phyloP scores from a whole-genome alignment of 129 eudicot genomes.

The Arctium minus region DNA sequence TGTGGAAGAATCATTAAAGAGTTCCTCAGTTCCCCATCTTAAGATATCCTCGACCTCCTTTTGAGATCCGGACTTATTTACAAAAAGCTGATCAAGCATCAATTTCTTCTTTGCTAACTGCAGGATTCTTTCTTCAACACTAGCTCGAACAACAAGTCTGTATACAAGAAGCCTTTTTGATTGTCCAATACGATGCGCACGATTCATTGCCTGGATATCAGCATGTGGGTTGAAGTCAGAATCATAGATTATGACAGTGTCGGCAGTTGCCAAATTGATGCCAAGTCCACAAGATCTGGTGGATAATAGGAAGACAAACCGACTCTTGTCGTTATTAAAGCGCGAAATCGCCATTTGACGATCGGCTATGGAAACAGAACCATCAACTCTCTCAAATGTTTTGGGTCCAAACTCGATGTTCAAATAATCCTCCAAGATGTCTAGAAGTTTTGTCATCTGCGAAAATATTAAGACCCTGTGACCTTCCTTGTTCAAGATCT shows the following conservation, averaged over 20 bases:
- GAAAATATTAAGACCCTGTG: slow-evolving; percentile 92
- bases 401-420: slow-evolving; percentile 76
- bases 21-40: slow-evolving; percentile 96
- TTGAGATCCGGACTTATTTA: slow-evolving; percentile 80
- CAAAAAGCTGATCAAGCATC: slow-evolving; percentile 98
- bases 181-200: slow-evolving; percentile 99
- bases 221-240: slow-evolving; percentile 99
- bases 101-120: slow-evolving; percentile 93
- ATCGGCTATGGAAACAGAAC: slow-evolving; percentile 88
- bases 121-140: slow-evolving; percentile 95
- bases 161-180: slow-evolving; percentile 85
- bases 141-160: slow-evolving; percentile 95
- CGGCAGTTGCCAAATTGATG: slow-evolving; percentile 97
- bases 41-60: slow-evolving; percentile 93
- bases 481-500: slow-evolving; percentile 61
- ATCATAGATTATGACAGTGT: slow-evolving; percentile 94
- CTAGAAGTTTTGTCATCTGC: slow-evolving; percentile 95
- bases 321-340: slow-evolving; percentile 81
- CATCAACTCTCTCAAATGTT: slow-evolving; percentile 94
- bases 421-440: slow-evolving; percentile 91
- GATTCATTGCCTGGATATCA: slow-evolving; percentile 98
- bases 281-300: slow-evolving; percentile 98
- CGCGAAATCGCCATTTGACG: slow-evolving; percentile 90
- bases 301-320: slow-evolving; percentile 82
- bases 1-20: slow-evolving; percentile 58